These are phyloP conservation scores for Extremus antarcticus DNA, from an alignment of 495 filamentous ascomycete species.

Conservation along the genomic window DNA sequence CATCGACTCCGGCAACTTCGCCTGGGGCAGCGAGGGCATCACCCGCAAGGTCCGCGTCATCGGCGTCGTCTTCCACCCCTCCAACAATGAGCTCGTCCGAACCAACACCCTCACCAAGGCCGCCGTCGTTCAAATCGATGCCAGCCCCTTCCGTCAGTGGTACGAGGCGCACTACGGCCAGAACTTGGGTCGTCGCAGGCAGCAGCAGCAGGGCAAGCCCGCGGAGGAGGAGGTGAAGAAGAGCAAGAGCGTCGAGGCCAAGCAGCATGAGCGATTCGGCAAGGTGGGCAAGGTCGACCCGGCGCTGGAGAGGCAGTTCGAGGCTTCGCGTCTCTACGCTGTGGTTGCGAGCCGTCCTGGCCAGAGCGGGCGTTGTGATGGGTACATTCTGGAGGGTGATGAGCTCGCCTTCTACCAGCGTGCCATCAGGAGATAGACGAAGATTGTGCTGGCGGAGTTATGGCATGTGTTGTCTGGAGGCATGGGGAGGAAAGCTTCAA, in stretches of 20 bases:
- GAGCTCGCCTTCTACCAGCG: constrained; percentile 99
- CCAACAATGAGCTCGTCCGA: constrained; percentile 99
- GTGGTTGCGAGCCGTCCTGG: constrained; percentile 85
- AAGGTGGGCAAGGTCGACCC: constrained; percentile 85
- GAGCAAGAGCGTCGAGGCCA: constrained; percentile 85
- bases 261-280: constrained; percentile 73
- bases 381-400: constrained; percentile 97
- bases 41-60: constrained; percentile 98
- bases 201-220: constrained; percentile 43
- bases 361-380: constrained; percentile 91
- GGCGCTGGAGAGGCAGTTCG: constrained; percentile 93
- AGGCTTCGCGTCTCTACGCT: constrained; percentile 91
- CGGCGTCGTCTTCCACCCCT: constrained; percentile 93
- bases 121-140: constrained; percentile 96
- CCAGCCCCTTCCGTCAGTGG: constrained; percentile 98
- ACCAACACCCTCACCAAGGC: constrained; percentile 99
- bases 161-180: constrained; percentile 99
- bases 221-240: constrained; percentile 77
- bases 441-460: constrained; percentile 3
- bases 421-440: constrained; percentile 89
- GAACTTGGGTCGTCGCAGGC: constrained; percentile 75
- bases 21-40: constrained; percentile 94
- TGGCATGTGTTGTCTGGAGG: not conserved
- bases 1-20: constrained; percentile 98
- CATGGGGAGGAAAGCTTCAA: not conserved